Evolutionary conservation across 139 green algal genomes (phyloP), one percentile per base, ranked within the genome.

Genomic region (Zygnema cylindricum): DNA sequence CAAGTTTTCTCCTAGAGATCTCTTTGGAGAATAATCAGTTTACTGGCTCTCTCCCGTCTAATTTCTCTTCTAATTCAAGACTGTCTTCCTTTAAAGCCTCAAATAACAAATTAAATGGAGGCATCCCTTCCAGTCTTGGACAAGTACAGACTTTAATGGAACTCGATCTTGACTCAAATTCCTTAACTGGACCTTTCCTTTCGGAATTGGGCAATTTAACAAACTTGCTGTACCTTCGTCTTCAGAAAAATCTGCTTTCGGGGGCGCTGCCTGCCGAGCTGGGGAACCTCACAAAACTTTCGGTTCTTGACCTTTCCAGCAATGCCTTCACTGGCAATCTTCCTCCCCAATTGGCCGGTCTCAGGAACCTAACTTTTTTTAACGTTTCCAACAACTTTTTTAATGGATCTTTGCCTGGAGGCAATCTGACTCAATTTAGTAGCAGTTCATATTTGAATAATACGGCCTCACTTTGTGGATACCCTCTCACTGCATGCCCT

Each of bases 341-440:
- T 43, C 82, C 82, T 3, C n/a, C 81, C 7, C 2, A 38, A 35
- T 21, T 86, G 2, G 81, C 32, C 38, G 30, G 75, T 39, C 81
- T 86, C 33, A 55, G 33, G 33, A 77, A 78, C 2, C 38, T 86
- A 11, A 7, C 1, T 16, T 35, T 40, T 35, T 69, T 86, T 3
- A 39, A 78, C 81, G 54, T 86, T 39, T 78, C 43, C 33, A 63
- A 16, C 81, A 86, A 86, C 38, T 16, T 36, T 39, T 69, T 86
- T 2, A 16, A 1, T 41, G 81, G 81, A 16, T 7, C 33, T 78
- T 43, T 86, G 54, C 81, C 81, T 21, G 38, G 71, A 40, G 71
- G 71, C 3, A 79, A 41, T 41, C 16, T 79, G 16, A 54, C 71
- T 7, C 11, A 41, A 23, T 79, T 79, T 43, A 25, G 3, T 7